phyloP scores from a whole-genome alignment of 495 filamentous ascomycete genomes.

The Parachaetomium inaequale region DNA sequence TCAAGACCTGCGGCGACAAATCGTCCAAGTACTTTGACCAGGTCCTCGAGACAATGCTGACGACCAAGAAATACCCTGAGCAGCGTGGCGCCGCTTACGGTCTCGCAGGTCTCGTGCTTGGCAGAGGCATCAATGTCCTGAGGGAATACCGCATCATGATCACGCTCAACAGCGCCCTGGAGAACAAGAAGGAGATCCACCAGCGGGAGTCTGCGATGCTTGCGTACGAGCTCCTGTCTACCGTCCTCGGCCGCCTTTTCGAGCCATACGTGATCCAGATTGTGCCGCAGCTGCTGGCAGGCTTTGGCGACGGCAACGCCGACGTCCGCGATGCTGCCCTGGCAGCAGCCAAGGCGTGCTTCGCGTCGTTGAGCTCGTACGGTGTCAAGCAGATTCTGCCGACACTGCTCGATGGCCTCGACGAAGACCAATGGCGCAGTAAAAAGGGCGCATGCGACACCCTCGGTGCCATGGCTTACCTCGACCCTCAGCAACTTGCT shows the following conservation, averaged over 20 bases:
- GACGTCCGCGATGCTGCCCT: constrained; percentile 91
- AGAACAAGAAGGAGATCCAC: constrained; percentile 88
- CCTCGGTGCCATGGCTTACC: constrained; percentile 95
- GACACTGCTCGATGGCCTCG: constrained; percentile 85
- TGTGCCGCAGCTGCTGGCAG: constrained; percentile 80
- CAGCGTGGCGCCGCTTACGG: constrained; percentile 93
- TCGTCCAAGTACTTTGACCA: constrained; percentile 74
- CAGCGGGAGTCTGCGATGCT: constrained; percentile 85
- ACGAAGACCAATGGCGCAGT: constrained; percentile 94
- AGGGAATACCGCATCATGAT: constrained; percentile 83
- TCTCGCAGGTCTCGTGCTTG: constrained; percentile 82
- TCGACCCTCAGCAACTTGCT: constrained; percentile 90
- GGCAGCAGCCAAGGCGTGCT: constrained; percentile 90
- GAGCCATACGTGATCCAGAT: constrained; percentile 96
- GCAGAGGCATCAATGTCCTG: constrained; percentile 76
- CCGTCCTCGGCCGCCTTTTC: constrained; percentile 79
- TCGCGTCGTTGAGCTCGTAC: constrained; percentile 87
- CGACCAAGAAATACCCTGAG: constrained; percentile 83
- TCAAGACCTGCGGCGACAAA: constrained; percentile 73
- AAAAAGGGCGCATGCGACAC: constrained; percentile 97
- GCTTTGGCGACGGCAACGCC: constrained; percentile 82
- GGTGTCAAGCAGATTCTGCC: constrained; percentile 93
- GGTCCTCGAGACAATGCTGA: constrained; percentile 72
- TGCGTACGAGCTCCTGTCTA: constrained; percentile 84
- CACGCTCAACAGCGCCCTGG: constrained; percentile 68